Evolutionary conservation across 1,139 yeast species (phyloP), one percentile per base, ranked within the genome.

Genomic region (Pichia sp.): DNA sequence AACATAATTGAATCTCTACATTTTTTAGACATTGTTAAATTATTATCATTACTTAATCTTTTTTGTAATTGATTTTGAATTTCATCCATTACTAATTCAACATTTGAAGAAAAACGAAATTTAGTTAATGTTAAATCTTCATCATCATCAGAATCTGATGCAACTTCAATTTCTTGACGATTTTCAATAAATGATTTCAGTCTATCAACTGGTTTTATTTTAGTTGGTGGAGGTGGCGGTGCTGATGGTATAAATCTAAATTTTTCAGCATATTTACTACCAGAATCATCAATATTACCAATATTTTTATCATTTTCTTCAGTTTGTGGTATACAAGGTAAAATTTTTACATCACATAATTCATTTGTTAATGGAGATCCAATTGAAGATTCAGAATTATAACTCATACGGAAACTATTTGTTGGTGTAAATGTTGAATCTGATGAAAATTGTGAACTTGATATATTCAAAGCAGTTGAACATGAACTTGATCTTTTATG

Each of bases 211-310:
- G 47, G 34, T 31, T 38, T 47, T 8, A 43, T 32, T 3, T n/a
- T 18, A 5, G 45, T 27, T 38, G 11, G 10, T 11, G 53, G 53
- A 10, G 47, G 49, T n/a, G 52, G 52, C 7, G 53, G 53, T 9
- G 53, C 48, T 25, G 45, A 42, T 11, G 52, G 52, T 3, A 51
- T 51, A 1, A 18, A 29, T 1, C 6, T 27, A 18, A 51, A 51
- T 39, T 40, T 45, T 18, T 39, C 31, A 10, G 32, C 27, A 25
- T 5, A 26, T 28, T 35, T 29, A 30, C 29, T 30, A 32, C 8
- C 42, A 5, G 18, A 4, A 32, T 33, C 25, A 10, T 33, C 36
- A 30, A 4, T 26, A 26, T 2, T 29, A 34, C 31, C 29, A 7
- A 30, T 26, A 7, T 28, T 27, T 7, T 9, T 5, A 9, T 37